Evolutionary conservation across 129 eudicot species (phyloP), one percentile per base, ranked within the genome.

Genomic region (Scalesia atractyloides): DNA sequence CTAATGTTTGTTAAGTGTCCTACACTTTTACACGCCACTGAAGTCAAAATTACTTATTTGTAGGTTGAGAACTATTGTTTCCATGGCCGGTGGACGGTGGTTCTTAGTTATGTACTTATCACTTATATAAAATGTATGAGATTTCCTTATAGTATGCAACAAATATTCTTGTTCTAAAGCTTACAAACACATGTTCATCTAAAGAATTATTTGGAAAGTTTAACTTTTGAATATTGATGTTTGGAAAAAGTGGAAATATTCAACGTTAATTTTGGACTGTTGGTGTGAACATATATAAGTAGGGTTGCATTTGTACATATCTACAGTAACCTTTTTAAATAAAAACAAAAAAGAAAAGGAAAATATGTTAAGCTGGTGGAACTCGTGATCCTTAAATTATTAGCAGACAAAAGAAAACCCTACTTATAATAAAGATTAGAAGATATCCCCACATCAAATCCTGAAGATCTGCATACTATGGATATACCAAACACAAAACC

Each of bases 391-490:
- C 60, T 49, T 69, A 69, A 33, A 48, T 69, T 69, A 77, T 60
- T 47, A 3, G 30, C 18, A 14, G 47, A 73, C 85, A 69, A 59
- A 18, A 39, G 20, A 77, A 69, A 77, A 61, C 81, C 81, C 76
- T 77, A 61, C 72, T 50, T 69, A 60, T 69, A 60, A 37, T 61
- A 49, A 69, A 50, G 33, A 70, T 77, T 20, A 61, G 11, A 72
- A 80, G 80, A 72, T 63, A 57, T 77, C 34, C 34, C 34, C 47
- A 62, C 62, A 69, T 16, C 66, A 78, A 77, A 81, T 84, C 88
- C 60, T 76, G 69, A 77, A 62, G 80, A 69, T 76, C 57, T 63
- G 39, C 70, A 17, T 12, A 17, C 12, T 17, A 76, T 79, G 78
- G 74, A 71, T 73, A 37, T 7, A 56, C 76, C 79, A 73, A 76